Evolutionary conservation across 768 basidiomycete species (phyloP), one percentile per base, ranked within the genome.

Genomic region (Suillus plorans): DNA sequence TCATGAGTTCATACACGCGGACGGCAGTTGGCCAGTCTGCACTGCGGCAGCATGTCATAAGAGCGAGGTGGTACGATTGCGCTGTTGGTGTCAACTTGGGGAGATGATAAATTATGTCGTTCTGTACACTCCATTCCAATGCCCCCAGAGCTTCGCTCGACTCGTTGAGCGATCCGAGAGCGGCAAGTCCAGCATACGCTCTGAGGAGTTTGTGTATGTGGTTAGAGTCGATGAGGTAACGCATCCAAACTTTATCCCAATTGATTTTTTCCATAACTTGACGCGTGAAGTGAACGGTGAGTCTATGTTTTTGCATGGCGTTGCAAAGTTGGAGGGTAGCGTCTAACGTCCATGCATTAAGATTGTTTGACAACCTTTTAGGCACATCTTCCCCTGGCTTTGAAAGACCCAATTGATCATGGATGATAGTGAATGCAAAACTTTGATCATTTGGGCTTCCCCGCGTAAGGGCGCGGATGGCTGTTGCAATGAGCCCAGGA

Each of bases 81-180:
- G 66, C 36, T 62, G 74, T 66, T 6, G 76, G 75, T 25, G 78
- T 73, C 34, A 80, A 63, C n/a, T 78, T 76, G 37, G 79, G 79
- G 4, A 83, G 81, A 65, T 79, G 79, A n/a, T 76, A 79, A 22
- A 78, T 71, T 31, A 81, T 80, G 69, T 85, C 85, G 64, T 84
- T 82, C 60, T 80, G 79, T 61, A 90, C 73, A 84, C 89, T 89
- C 89, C 89, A 91, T 70, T 90, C 84, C 31, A 94, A 77, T 3
- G 76, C 80, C 63, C 85, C 82, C 49, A 91, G 75, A 5, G 87
- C 86, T 64, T 82, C 80, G 12, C 80, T 74, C 1, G 86, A 74
- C 60, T 80, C 77, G 22, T 69, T 65, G 34, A 71, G 76, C 4
- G 81, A 75, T 50, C 76, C 77, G 25, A 84, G 67, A 31, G 82